Evolutionary conservation across 169 alveolate species (phyloP).

Genomic region (Plasmodium adleri): DNA sequence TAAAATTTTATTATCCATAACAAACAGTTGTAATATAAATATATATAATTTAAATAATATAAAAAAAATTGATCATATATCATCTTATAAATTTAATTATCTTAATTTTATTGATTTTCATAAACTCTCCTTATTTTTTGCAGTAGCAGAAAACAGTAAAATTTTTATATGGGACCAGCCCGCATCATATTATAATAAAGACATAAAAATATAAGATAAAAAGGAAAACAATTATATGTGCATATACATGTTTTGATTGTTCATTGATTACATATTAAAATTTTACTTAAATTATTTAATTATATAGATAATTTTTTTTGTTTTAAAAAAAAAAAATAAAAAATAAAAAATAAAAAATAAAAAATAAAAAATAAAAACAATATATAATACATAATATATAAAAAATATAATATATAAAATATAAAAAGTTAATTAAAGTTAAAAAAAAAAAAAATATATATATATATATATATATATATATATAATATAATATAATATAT

Average conservation of each 20-base stretch:
- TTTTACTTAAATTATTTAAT: too few relatives aligned
- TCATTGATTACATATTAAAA: too few relatives aligned
- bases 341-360: too few relatives aligned
- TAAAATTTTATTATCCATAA: slow-evolving; percentile 22
- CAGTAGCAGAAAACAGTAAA: slow-evolving; percentile 28
- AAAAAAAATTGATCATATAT: slow-evolving; percentile 17
- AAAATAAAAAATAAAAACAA: too few relatives aligned
- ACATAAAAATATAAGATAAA: background rate
- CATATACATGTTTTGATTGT: too few relatives aligned
- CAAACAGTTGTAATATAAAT: slow-evolving; percentile 13
- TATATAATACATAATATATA: too few relatives aligned
- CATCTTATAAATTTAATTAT: slow-evolving; percentile 24
- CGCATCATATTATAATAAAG: slow-evolving; percentile 6
- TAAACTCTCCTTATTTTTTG: slow-evolving; percentile 20
- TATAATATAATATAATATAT: too few relatives aligned
- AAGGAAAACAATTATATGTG: background rate
- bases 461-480: background rate
- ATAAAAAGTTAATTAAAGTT: too few relatives aligned
- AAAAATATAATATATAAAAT: too few relatives aligned
- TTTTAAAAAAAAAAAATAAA: too few relatives aligned
- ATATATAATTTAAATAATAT: slow-evolving; percentile 16
- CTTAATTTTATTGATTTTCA: slow-evolving; percentile 35
- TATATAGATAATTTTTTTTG: too few relatives aligned
- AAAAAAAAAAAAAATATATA: too few relatives aligned
- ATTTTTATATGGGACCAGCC: slow-evolving; percentile 22